A percentile compares a stretch with the other conserved stretches of the same genome.
phyloP scores from a whole-genome alignment of 139 green algal genomes.

The Penium margaritaceum region DNA sequence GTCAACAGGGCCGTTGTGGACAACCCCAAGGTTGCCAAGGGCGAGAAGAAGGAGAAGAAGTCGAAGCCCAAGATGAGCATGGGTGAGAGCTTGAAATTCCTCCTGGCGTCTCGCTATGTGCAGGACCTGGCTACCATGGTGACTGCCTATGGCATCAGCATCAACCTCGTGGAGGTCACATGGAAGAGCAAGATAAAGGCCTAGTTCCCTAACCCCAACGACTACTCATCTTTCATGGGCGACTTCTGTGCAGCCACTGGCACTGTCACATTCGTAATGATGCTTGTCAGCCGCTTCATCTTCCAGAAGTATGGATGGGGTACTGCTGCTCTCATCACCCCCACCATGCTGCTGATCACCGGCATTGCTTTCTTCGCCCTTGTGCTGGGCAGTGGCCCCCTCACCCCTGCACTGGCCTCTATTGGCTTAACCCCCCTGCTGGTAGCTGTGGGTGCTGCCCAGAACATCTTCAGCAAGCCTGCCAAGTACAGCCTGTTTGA shows the following conservation, averaged over 20 bases:
- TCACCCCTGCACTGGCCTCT: constrained; percentile 68
- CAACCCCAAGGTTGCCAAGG: constrained; percentile 48
- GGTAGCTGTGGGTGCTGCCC: constrained; percentile 84
- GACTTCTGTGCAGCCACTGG: constrained; percentile 65
- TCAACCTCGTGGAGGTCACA: constrained; percentile 99
- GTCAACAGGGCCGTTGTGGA: constrained; percentile 75
- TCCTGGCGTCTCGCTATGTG: constrained; percentile 88
- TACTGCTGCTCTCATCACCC: constrained; percentile 87
- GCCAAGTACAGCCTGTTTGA: constrained; percentile 98
- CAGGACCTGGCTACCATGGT: constrained; percentile 87
- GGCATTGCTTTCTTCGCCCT: constrained; percentile 91
- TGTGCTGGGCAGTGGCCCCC: constrained; percentile 68
- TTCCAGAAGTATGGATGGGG: constrained; percentile 94
- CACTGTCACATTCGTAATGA: constrained; percentile 90
- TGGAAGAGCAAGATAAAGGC: constrained; percentile 99
- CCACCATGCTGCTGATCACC: constrained; percentile 84
- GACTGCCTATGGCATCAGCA: constrained; percentile 93
- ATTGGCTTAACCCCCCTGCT: constrained; percentile 85
- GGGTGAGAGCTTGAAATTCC: constrained; percentile 86
- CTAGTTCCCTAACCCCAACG: constrained; percentile 54
- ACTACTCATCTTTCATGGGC: constrained; percentile 48
- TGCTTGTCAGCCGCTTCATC: constrained; percentile 87
- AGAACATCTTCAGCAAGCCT: constrained; percentile 89
- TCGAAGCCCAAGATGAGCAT: constrained; percentile 55
- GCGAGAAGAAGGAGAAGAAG: constrained; percentile 62